A percentile compares a stretch with the other conserved stretches of the same genome.
Conservation (phyloP, 78 protist genomes). For the Cavenderia fasciculata region DNA sequence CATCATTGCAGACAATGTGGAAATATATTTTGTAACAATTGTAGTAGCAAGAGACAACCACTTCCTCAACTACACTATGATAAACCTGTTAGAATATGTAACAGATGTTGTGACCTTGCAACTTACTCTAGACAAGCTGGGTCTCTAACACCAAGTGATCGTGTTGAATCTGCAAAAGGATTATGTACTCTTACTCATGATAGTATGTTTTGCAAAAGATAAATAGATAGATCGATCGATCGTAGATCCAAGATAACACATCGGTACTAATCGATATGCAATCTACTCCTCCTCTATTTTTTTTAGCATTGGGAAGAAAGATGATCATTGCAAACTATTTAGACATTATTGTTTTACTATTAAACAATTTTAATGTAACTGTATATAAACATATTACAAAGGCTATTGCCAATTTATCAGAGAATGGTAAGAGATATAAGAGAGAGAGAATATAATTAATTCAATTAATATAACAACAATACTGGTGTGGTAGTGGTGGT, state of each 20-base stretch:
- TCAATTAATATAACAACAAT: not conserved
- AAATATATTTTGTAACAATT: conserved; percentile 62
- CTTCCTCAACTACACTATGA: conserved; percentile 58
- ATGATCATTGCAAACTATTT: conserved; percentile 30
- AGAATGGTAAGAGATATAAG: not conserved
- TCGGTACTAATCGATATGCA: too few relatives aligned
- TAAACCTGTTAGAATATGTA: conserved; percentile 71
- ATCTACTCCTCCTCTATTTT: too few relatives aligned
- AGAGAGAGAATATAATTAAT: not conserved
- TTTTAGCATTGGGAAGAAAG: conserved; percentile 29
- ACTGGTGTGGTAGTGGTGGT: too few relatives aligned
- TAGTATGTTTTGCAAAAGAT: too few relatives aligned
- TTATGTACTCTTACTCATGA: conserved; percentile 20
- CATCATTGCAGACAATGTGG: conserved; percentile 75
- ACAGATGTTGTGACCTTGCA: conserved; percentile 39
- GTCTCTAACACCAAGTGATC: not conserved
- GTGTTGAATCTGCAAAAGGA: conserved; percentile 46
- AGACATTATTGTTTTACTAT: not conserved
- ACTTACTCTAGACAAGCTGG: conserved; percentile 7
- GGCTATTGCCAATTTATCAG: conserved; percentile 56
- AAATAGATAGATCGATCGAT: too few relatives aligned
- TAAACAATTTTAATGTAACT: not conserved
- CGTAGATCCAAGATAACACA: too few relatives aligned
- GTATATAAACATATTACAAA: conserved; percentile 17
- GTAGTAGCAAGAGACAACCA: conserved; percentile 47